Conservation (phyloP, 2,329 filamentous ascomycete species). For the Seiridium unicorne region DNA sequence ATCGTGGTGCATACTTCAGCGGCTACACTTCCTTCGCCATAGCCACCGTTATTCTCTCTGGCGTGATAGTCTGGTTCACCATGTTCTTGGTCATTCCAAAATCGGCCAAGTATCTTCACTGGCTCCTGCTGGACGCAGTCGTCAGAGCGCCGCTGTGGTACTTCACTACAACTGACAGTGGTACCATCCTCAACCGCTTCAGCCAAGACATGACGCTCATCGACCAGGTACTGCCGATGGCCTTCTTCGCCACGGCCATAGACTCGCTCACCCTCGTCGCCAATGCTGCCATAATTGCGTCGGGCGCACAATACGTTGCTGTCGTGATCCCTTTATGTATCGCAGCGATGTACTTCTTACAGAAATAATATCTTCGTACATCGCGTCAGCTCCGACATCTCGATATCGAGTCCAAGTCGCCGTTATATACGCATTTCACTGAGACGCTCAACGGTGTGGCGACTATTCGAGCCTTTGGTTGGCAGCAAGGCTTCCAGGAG, state of each 20-base stretch:
- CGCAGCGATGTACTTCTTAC: slow-evolving; percentile 35
- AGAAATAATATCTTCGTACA: slow-evolving; percentile 44
- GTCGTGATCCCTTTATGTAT: slow-evolving; percentile 6
- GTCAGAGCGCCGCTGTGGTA: background rate
- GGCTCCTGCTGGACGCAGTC: background rate
- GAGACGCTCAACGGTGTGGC: slow-evolving; percentile 41
- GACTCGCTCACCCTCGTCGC: slow-evolving; percentile 33
- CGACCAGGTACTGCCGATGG: slow-evolving; percentile 38
- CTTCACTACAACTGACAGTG: slow-evolving; percentile 1
- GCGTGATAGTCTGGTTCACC: background rate
- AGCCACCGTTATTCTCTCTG: background rate
- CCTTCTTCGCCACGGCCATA: slow-evolving; percentile 22
- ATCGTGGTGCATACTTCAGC: slow-evolving; percentile 1
- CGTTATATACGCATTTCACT: slow-evolving; percentile 42
- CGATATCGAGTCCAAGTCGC: slow-evolving; percentile 42
- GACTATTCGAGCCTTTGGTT: slow-evolving; percentile 45
- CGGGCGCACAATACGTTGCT: slow-evolving; percentile 39
- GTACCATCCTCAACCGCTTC: slow-evolving; percentile 15
- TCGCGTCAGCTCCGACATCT: slow-evolving; percentile 44
- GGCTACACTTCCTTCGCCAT: background rate
- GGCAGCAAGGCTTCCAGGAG: slow-evolving; percentile 32
- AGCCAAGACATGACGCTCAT: slow-evolving; percentile 42
- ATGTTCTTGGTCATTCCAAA: background rate
- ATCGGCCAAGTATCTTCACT: background rate
- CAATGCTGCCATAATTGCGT: slow-evolving; percentile 36